Conservation (phyloP, 2,329 filamentous ascomycete genomes). For the Stagonosporopsis rhizophila region DNA sequence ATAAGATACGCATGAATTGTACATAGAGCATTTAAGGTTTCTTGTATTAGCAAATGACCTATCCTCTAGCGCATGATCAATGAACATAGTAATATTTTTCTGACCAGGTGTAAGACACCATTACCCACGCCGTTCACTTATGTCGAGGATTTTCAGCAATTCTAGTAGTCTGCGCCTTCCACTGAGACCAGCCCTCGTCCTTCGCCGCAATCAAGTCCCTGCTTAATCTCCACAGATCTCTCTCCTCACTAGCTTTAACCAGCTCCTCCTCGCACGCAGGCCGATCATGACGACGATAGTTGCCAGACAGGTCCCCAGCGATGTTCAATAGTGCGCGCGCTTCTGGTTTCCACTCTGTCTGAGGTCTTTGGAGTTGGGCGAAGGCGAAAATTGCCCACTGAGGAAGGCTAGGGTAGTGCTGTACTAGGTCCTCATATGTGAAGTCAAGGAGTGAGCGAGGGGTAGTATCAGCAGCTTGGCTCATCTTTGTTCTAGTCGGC, state of each 20-base stretch:
- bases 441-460: neutral
- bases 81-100: neutral
- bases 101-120: neutral
- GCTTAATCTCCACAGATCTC: conserved; percentile 5
- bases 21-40: neutral
- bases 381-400: conserved; percentile 3
- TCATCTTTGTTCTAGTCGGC: neutral
- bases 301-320: neutral
- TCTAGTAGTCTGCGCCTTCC: neutral
- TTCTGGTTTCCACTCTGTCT: neutral
- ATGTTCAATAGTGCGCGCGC: conserved; percentile 7
- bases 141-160: neutral
- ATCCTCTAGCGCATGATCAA: neutral
- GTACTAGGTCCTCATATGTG: neutral
- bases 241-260: neutral
- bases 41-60: neutral
- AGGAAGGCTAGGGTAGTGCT: conserved; percentile 2
- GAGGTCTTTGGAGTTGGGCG: neutral
- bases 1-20: neutral
- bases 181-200: conserved; percentile 3
- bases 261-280: neutral
- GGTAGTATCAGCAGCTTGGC: neutral
- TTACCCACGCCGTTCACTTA: too few relatives aligned
- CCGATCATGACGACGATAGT: neutral
- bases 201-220: neutral